Evolutionary conservation across 257 asterid genomes (phyloP), one percentile per base, ranked within the genome.

Genomic region (Fraxinus excelsior): DNA sequence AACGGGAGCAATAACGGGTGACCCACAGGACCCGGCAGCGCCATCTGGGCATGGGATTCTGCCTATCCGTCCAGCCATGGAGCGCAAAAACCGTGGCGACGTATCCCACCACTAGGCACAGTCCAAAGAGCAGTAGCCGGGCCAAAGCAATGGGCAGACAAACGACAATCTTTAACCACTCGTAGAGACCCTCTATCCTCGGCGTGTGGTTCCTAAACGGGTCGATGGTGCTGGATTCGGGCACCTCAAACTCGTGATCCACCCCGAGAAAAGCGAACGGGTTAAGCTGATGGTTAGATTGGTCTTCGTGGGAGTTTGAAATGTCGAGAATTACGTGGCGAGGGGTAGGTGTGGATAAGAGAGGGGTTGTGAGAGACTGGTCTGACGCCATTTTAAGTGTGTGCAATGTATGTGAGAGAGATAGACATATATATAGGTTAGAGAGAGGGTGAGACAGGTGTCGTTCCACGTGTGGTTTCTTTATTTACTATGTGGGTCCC

Each of bases 11-110:
- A 8, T 91, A n/a, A 1, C 98, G 96, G 78, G 99, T 96, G 42
- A 93, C 74, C 92, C 95, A 88, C 99, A 93, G 93, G 77, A 93
- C 74, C 73, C 97, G 82, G 51, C 84, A 85, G 71, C 98, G 86
- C 98, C 98, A 93, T 80, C 67, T 87, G 25, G 99, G 98, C 97
- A 91, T 87, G 0, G 99, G 94, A 37, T 83, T 91, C 74, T 86
- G 86, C 87, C 40, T 90, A 79, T 93, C 98, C 77, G 89, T 84
- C 99, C 98, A 96, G 12, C 98, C 93, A 11, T 14, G 32, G 81
- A 93, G 82, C 51, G 99, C 98, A 83, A 79, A 53, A 32, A 35
- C 58, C 3, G 99, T 93, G 0, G 87, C 88, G 74, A 88, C 19
- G 78, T 96, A 96, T 18, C 99, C 99, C 67, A 87, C 79, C 78